A percentile compares a stretch with the other conserved stretches of the same genome.
Conservation (phyloP, 2,329 filamentous ascomycete genomes). For the Aspergillus ochraceus region DNA sequence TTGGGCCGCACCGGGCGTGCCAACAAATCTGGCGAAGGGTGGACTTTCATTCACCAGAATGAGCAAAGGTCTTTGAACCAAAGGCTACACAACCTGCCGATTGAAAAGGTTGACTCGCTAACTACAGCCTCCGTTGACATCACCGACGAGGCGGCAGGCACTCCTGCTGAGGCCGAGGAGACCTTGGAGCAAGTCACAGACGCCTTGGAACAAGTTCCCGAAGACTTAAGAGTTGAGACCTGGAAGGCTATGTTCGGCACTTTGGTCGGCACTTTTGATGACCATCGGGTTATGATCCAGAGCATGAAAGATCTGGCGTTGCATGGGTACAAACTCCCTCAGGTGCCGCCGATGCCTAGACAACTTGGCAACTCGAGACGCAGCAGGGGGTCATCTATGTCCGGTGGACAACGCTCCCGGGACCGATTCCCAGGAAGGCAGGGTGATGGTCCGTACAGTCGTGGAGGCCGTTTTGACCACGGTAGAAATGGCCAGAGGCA, state of each 20-base stretch:
- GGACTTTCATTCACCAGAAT: conserved; percentile 56
- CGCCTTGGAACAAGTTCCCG: conserved; percentile 30
- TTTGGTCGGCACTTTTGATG: conserved; percentile 23
- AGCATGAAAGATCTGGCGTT: conserved; percentile 46
- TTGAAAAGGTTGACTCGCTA: conserved; percentile 16
- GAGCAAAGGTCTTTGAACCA: conserved; percentile 51
- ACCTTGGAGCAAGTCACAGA: conserved; percentile 45
- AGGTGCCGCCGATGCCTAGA: conserved; percentile 9
- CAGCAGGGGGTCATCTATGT: too few relatives aligned
- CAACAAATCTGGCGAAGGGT: conserved; percentile 63
- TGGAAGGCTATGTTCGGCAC: conserved; percentile 29
- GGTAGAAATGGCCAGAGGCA: too few relatives aligned
- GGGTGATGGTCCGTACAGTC: too few relatives aligned
- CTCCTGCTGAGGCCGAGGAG: conserved; percentile 15
- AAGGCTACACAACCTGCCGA: conserved; percentile 9
- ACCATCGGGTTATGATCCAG: conserved; percentile 44
- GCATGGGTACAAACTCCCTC: conserved; percentile 45
- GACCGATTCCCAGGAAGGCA: too few relatives aligned
- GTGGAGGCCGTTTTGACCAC: too few relatives aligned
- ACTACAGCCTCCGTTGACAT: conserved; percentile 13
- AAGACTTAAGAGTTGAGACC: conserved; percentile 27
- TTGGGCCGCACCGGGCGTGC: conserved; percentile 72
- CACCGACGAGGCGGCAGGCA: conserved; percentile 3
- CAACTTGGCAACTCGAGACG: conserved; percentile 13
- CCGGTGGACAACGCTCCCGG: too few relatives aligned